A percentile compares a stretch with the other conserved stretches of the same genome.
Conservation (phyloP, 148 eudicot genomes). For the Limonium bicolor region DNA sequence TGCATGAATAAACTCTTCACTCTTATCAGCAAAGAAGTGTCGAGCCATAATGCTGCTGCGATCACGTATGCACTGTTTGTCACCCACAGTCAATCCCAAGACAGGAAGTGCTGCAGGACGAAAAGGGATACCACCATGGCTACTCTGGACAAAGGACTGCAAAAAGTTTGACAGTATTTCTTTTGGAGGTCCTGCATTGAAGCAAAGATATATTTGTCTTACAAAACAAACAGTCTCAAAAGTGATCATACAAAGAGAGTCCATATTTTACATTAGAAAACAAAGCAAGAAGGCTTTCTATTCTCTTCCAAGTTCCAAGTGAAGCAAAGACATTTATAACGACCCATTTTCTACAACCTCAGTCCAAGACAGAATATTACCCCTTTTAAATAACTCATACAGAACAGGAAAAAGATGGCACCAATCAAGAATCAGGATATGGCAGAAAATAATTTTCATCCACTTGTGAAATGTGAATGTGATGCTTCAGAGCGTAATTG, state of each 20-base stretch:
- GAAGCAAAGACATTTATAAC: neutral
- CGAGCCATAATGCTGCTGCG: conserved; percentile 98
- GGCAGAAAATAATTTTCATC: too few species aligned
- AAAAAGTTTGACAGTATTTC: conserved; percentile 72
- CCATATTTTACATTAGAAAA: too few species aligned
- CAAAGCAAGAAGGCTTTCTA: neutral
- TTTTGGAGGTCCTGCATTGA: conserved; percentile 81
- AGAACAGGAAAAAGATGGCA: too few species aligned
- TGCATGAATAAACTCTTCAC: conserved; percentile 74
- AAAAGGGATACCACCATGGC: conserved; percentile 56
- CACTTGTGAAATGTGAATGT: too few species aligned
- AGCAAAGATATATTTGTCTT: too few species aligned
- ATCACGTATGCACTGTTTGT: conserved; percentile 87
- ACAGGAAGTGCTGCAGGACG: conserved; percentile 68
- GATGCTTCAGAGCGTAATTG: too few species aligned
- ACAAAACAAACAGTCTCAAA: too few species aligned
- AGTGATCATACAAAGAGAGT: too few species aligned
- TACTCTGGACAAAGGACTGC: conserved; percentile 85
- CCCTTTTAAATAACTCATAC: too few species aligned
- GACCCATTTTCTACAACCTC: too few species aligned
- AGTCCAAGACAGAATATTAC: too few species aligned
- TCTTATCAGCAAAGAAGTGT: conserved; percentile 79
- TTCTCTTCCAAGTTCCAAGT: conserved; percentile 1
- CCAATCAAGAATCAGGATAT: too few species aligned
- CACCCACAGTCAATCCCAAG: conserved; percentile 82